A percentile compares a stretch with the other conserved stretches of the same genome.
phyloP scores from a whole-genome alignment of 2,329 filamentous ascomycete species.

The Alternaria gansuensis region DNA sequence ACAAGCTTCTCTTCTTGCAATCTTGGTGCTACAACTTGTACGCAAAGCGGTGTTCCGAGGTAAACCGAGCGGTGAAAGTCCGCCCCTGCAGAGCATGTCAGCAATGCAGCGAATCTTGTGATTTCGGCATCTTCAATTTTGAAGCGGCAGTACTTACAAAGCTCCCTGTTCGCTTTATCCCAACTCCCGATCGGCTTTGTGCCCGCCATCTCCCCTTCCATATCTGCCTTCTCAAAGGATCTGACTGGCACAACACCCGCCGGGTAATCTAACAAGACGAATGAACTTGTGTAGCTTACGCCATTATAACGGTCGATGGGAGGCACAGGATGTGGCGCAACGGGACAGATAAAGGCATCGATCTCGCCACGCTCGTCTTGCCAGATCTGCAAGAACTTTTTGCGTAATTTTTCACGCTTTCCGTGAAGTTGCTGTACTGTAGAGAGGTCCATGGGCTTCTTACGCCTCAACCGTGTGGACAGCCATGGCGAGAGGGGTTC shows the following conservation, averaged over 20 bases:
- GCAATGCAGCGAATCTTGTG: slow-evolving; percentile 1
- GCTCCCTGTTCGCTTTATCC: slow-evolving; percentile 67
- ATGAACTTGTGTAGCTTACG: slow-evolving; percentile 68
- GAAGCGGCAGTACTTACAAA: slow-evolving; percentile 58
- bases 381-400: slow-evolving; percentile 68
- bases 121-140: neutral
- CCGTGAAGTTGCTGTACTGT: slow-evolving; percentile 64
- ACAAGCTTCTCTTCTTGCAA: slow-evolving; percentile 64
- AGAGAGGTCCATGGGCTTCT: slow-evolving; percentile 58
- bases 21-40: slow-evolving; percentile 66
- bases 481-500: slow-evolving; percentile 70
- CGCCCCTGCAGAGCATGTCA: slow-evolving; percentile 44
- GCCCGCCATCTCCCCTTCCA: slow-evolving; percentile 58
- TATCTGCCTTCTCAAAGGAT: slow-evolving; percentile 59
- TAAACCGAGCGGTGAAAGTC: slow-evolving; percentile 64
- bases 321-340: slow-evolving; percentile 71
- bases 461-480: slow-evolving; percentile 60
- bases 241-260: slow-evolving; percentile 67
- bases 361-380: slow-evolving; percentile 56
- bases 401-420: slow-evolving; percentile 62
- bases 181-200: slow-evolving; percentile 60
- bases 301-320: slow-evolving; percentile 70
- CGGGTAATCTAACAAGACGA: slow-evolving; percentile 70
- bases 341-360: slow-evolving; percentile 70
- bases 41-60: slow-evolving; percentile 62